These are phyloP conservation scores for Tuctoria greenei DNA, from an alignment of 176 grass and related monocot species.

Conservation along the genomic window DNA sequence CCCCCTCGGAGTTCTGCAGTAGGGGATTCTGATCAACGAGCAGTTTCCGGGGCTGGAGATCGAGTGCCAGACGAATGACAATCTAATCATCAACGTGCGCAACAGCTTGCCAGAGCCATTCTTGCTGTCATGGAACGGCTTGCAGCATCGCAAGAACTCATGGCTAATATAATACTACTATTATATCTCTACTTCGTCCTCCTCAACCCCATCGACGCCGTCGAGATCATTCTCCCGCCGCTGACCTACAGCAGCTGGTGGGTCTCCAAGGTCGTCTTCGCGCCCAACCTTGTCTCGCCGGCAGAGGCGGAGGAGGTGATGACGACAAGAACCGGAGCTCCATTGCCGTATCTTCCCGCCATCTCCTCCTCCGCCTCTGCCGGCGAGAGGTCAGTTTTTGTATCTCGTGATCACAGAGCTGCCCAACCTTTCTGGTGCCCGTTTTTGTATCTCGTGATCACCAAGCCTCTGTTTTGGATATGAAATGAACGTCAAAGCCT, in stretches of 20 bases:
- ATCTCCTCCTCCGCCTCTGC: too few relatives aligned
- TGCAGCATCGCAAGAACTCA: conserved; percentile 78
- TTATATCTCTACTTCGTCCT: too few relatives aligned
- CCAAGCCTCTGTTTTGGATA: neutral
- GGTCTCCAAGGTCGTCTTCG: conserved; percentile 56
- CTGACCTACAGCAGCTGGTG: conserved; percentile 50
- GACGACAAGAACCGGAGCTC: too few relatives aligned
- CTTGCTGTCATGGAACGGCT: conserved; percentile 83
- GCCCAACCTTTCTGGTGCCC: too few relatives aligned
- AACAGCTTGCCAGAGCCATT: conserved; percentile 64
- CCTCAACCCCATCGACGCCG: conserved; percentile 48
- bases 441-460: too few relatives aligned
- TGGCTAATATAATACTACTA: too few relatives aligned
- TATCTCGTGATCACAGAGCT: too few relatives aligned
- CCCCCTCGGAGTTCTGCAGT: conserved; percentile 52
- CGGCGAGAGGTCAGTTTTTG: too few relatives aligned
- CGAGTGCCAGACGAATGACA: conserved; percentile 64
- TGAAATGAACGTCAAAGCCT: neutral
- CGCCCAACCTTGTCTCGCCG: too few relatives aligned
- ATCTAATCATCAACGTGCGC: conserved; percentile 66
- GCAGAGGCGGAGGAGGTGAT: too few relatives aligned
- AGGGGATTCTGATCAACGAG: conserved; percentile 83
- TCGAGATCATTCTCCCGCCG: conserved; percentile 49
- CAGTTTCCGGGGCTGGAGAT: conserved; percentile 81
- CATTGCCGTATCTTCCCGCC: too few relatives aligned